Base-by-base conservation (phyloP, 1,284 basidiomycete genomes). In the Anthracocystis panici-leucophaei region DNA sequence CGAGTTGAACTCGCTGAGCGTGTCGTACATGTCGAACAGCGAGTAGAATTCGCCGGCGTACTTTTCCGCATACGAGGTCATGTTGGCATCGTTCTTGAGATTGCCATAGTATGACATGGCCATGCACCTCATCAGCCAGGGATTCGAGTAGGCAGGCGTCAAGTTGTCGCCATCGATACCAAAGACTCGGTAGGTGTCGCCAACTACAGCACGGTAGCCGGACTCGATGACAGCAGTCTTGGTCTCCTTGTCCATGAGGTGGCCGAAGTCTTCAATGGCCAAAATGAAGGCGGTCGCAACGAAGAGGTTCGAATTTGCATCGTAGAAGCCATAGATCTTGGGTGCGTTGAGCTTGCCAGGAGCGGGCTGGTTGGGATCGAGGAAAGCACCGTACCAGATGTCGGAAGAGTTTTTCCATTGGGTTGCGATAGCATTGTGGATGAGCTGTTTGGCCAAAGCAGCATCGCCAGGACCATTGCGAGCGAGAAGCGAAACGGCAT, bases 121-220 rank as follows among this genome's bases (percentile, higher is more conserved):
- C 57, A 70, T 70, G 61, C 67, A 70, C 11, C 67, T 35, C 67
- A 70, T 70, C 31, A 70, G 53, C 67, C 67, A 70, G 4, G 67
- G 67, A 29, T 70, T 70, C 53, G 61, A 60, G 49, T 70, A 70
- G 27, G 67, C 62, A 8, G 67, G 62, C 9, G 67, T 70, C 16
- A 70, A 29, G 38, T 70, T 70, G 62, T 70, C 62, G 20, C 42
- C 57, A 2, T 70, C 67, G 41, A 70, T 23, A 12, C 57, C 67
- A 31, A 70, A 70, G 5, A 70, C 67, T 5, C 67, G 67, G 54
- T 65, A 70, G 31, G 67, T 70, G 42, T 70, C 67, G 18, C 67
- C 67, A 3, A 65, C 61, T 7, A 70, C 67, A 20, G 67, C 67
- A 1, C 67, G 61, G 42, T 70, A 70, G 35, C 67, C 67, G 2